phyloP scores from a whole-genome alignment of 345 rosid species.

The Brassica incana region DNA sequence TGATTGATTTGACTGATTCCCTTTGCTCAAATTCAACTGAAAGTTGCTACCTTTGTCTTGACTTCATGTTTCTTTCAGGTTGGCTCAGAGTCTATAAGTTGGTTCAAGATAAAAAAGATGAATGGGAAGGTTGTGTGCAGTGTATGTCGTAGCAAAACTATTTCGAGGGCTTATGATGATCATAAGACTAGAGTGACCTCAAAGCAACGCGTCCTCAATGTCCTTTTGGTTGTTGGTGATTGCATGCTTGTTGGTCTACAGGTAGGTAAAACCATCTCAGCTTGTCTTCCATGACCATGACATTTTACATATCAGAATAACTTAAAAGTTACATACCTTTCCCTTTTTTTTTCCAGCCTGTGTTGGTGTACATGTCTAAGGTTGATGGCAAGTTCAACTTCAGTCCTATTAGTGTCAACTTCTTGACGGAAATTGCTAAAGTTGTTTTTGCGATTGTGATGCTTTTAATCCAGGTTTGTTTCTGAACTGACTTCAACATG shows the following conservation, averaged over 20 bases:
- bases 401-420: no score
- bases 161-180: background rate
- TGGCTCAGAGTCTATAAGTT: background rate
- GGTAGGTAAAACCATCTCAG: background rate
- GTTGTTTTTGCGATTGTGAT: no score
- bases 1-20: no score
- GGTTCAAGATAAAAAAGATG: background rate
- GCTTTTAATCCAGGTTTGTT: background rate
- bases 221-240: no score
- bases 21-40: no score
- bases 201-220: no score
- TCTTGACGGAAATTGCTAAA: no score
- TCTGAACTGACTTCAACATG: background rate
- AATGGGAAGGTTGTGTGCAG: background rate
- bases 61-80: background rate
- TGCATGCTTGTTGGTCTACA: no score
- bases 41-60: background rate
- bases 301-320: no score
- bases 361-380: background rate
- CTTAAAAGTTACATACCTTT: no score
- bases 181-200: background rate
- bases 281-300: background rate
- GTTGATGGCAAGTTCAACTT: no score
- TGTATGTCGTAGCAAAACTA: background rate
- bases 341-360: no score